phyloP scores from a whole-genome alignment of 768 basidiomycete species.

The Suillus plorans region DNA sequence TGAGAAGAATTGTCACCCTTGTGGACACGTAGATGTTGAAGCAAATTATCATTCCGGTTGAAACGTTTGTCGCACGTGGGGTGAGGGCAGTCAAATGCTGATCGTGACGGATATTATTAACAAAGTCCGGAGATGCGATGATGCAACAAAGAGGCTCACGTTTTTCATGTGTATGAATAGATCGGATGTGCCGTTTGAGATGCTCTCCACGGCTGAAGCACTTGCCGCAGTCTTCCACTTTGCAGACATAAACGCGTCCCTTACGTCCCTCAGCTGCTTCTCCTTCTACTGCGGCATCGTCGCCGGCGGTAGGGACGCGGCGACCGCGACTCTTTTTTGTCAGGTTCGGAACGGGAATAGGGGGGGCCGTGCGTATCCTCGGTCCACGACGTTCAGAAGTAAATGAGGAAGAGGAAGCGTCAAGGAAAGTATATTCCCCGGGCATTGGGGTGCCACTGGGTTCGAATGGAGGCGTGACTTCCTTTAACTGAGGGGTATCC shows the following conservation, averaged over 20 bases:
- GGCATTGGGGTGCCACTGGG: conserved; percentile 26
- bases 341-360: conserved; percentile 72
- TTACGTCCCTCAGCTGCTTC: conserved; percentile 32
- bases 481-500: conserved; percentile 15
- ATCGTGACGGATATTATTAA: conserved; percentile 24
- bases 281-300: conserved; percentile 19
- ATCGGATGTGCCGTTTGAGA: conserved; percentile 72
- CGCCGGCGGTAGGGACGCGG: conserved; percentile 59
- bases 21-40: conserved; percentile 78
- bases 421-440: conserved; percentile 35
- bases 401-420: conserved; percentile 35
- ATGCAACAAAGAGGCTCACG: conserved; percentile 44
- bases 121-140: conserved; percentile 15
- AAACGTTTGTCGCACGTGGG: conserved; percentile 70
- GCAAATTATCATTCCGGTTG: conserved; percentile 77
- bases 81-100: conserved; percentile 74
- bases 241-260: conserved; percentile 53
- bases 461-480: conserved; percentile 8
- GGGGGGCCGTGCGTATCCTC: conserved; percentile 54
- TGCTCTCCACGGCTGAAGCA: conserved; percentile 75
- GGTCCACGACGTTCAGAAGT: conserved; percentile 44
- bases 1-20: conserved; percentile 38
- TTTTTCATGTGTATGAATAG: conserved; percentile 76
- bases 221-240: conserved; percentile 69
- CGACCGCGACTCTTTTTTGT: conserved; percentile 82